These are phyloP conservation scores for Teratosphaeria pseudoeucalypti DNA, from an alignment of 2,329 filamentous ascomycete genomes.

Conservation along the genomic window DNA sequence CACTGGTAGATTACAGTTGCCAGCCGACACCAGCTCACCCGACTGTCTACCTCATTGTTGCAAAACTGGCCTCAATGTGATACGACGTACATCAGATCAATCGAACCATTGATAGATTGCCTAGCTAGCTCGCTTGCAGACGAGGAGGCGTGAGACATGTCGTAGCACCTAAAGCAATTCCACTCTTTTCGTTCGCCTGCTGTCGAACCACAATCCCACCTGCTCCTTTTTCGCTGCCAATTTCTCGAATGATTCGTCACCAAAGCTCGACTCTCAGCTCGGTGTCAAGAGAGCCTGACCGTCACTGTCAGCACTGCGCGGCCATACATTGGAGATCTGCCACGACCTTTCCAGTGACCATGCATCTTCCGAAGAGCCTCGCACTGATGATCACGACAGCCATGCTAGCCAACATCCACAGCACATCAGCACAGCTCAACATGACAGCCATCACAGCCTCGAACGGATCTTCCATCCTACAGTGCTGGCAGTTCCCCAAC, in stretches of 20 bases:
- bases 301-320: not conserved
- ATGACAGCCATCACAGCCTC: not conserved
- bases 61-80: no score
- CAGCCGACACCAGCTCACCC: not conserved
- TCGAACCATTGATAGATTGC: not conserved
- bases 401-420: not conserved
- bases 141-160: not conserved
- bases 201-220: not conserved
- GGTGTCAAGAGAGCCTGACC: not conserved
- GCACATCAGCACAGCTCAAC: not conserved
- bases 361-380: not conserved
- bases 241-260: not conserved
- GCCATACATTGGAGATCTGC: not conserved
- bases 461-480: not conserved
- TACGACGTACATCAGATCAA: not conserved
- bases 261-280: not conserved
- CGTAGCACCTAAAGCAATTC: not conserved
- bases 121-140: not conserved
- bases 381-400: not conserved
- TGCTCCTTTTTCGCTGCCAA: not conserved
- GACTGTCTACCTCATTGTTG: no score
- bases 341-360: not conserved
- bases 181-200: not conserved
- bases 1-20: not conserved
- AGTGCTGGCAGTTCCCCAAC: not conserved